Base-by-base conservation (phyloP, 1,284 basidiomycete species). In the Naganishia albida region DNA sequence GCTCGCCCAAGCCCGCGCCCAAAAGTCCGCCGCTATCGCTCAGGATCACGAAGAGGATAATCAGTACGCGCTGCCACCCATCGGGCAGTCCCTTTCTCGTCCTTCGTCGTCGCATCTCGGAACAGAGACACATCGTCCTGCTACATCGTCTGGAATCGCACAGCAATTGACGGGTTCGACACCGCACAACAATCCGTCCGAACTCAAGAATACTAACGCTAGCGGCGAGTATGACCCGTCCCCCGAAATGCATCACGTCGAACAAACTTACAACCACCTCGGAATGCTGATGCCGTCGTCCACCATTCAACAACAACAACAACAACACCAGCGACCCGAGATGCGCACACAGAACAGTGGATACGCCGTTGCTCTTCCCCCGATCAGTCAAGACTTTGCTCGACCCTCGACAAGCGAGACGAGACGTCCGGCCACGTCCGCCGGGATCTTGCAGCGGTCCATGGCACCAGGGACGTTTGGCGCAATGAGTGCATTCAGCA, bases 331-430 rank as follows among this genome's bases (percentile, higher is more conserved):
- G 2, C 57, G 57, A 18, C 57, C 57, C 46, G 57, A 60, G 16
- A 26, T 40, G 10, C 57, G 57, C 18, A 40, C 46, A 6, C 57
- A 60, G 39, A 50, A 40, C 38, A 60, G 57, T 30, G 42, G 46
- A 16, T 60, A 60, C 46, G 57, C 67, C 26, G 53, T 59, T 20
- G 69, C 72, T 15, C 71, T 79, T 8, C 76, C 77, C 7, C 73
- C 76, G 23, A 79, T 78, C 53, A 76, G 74, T 15, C 71, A 75
- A 18, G 75, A 79, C 48, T 79, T 79, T 66, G 72, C 70, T 8
- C 67, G 75, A 20, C 76, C 76, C 2, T 70, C 69, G 25, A 23
- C 65, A 10, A 70, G 63, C 43, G 76, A 77, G 43, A 72, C 75
- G 7, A 69, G 75, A 23, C 69, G 76, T 49, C 77, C 77, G 8